Percentiles rank a stretch among this genome's conserved stretches.
Evolutionary conservation across 768 basidiomycete species (phyloP).

Genomic region (Naganishia friedmannii): DNA sequence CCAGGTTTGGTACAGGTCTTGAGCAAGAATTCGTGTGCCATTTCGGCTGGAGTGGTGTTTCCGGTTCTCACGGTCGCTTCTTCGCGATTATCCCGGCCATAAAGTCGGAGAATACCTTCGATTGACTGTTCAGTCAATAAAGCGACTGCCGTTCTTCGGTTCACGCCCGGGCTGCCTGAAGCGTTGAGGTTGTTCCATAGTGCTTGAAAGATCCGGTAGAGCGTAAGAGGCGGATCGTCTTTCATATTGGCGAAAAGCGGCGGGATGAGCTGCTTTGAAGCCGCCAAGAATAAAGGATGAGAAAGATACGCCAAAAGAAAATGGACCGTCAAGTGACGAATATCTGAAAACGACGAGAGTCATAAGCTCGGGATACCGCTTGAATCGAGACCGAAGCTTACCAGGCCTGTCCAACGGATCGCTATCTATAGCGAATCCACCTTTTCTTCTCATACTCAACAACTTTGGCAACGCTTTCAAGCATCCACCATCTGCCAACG

Average conservation of each 20-base stretch:
- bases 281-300: conserved; percentile 41
- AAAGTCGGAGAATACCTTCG: conserved; percentile 65
- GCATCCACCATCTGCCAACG: conserved; percentile 44
- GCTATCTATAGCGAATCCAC: conserved; percentile 35
- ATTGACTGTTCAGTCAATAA: conserved; percentile 45
- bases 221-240: conserved; percentile 44
- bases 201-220: conserved; percentile 42
- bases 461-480: conserved; percentile 46
- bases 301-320: conserved; percentile 43
- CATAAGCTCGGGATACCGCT: background rate
- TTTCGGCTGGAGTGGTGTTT: conserved; percentile 64
- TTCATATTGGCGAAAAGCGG: conserved; percentile 42
- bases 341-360: conserved; percentile 34
- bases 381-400: conserved; percentile 28
- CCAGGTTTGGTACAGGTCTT: conserved; percentile 79
- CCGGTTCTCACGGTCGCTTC: conserved; percentile 58
- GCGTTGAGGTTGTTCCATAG: conserved; percentile 43
- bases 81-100: conserved; percentile 62
- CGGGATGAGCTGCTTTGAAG: conserved; percentile 41
- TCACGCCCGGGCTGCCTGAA: conserved; percentile 35
- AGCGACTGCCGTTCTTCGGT: conserved; percentile 40
- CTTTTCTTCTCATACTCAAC: conserved; percentile 44
- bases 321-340: conserved; percentile 45
- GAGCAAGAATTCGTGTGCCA: conserved; percentile 82
- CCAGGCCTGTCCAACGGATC: conserved; percentile 50